Percentiles rank a stretch among this genome's conserved stretches.
These are phyloP conservation scores for Calycina herbarum DNA, from an alignment of 2,329 filamentous ascomycete species.

Conservation along the genomic window DNA sequence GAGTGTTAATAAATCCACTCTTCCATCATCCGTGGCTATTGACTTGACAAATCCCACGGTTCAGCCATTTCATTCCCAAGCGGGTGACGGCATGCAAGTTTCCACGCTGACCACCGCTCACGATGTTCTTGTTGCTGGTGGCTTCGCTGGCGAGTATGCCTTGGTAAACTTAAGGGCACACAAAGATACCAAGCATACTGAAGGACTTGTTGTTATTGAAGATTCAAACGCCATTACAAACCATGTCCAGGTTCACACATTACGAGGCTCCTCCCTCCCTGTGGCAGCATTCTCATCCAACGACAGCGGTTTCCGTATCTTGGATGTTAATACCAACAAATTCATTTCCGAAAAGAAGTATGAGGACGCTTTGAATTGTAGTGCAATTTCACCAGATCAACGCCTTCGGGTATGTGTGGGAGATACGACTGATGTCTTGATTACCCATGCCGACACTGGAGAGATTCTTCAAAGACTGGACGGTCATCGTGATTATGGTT, in stretches of 20 bases:
- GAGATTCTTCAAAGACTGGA: conserved; percentile 55
- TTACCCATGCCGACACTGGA: conserved; percentile 69
- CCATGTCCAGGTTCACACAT: conserved; percentile 58
- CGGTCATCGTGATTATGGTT: conserved; percentile 70
- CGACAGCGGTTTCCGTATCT: conserved; percentile 56
- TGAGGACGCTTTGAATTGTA: conserved; percentile 68
- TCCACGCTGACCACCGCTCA: conserved; percentile 38
- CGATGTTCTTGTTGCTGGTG: conserved; percentile 41
- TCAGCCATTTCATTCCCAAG: conserved; percentile 26
- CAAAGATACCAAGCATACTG: conserved; percentile 35
- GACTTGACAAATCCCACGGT: conserved; percentile 33
- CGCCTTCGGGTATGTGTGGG: conserved; percentile 73
- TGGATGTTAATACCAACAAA: conserved; percentile 59
- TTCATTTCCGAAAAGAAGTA: conserved; percentile 58
- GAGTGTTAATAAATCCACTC: conserved; percentile 40
- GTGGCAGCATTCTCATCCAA: conserved; percentile 64
- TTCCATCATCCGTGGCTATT: conserved; percentile 26
- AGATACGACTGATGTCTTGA: conserved; percentile 63
- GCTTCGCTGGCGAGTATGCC: conserved; percentile 42
- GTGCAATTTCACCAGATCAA: conserved; percentile 69
- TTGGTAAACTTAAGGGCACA: conserved; percentile 38
- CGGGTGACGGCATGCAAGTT: conserved; percentile 31
- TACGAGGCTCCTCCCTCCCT: conserved; percentile 53
- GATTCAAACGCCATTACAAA: conserved; percentile 63
- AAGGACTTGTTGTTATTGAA: conserved; percentile 45